Evolutionary conservation across 2,329 filamentous ascomycete species (phyloP), one percentile per base, ranked within the genome.

Genomic region (Fusarium caatingaense): DNA sequence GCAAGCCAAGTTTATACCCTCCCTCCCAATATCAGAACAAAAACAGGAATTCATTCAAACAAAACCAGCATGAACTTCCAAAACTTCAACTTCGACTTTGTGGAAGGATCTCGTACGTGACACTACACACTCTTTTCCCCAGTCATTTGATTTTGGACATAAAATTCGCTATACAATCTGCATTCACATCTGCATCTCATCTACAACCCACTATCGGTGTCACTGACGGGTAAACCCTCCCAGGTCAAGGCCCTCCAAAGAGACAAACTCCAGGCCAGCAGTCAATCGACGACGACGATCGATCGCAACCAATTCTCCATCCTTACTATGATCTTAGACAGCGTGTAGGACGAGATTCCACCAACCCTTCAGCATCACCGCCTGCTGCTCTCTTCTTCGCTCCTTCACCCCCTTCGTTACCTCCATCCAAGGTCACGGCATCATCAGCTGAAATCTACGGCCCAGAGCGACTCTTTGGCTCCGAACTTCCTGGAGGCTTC

Each of bases 391-490:
- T 67, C 58, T 77, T 67, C 63, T 78, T 75, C 69, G 79, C 79
- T 3, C 81, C 82, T 3, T 81, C 82, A 20, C 82, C 81, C 34
- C 80, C 80, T 12, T 78, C 78, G 30, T 73, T 78, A 16, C 75
- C 75, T 21, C 49, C 48, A 54, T 68, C 67, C 25, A 70, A 68
- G 27, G 45, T 69, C 34, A 71, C 68, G 20, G 71, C 77, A 30
- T 81, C 82, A 34, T 72, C 77, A 28, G 68, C 79, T 50, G 83
- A 85, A 61, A 76, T 83, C 30, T 83, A 85, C 78, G 83, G 82
- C 5, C 80, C 81, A 9, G 81, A 83, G 47, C 79, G 80, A 58
- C 76, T 81, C 16, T 80, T 78, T 68, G 78, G 77, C 8, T 77
- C 78, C 27, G 78, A 76, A 12, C 55, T 69, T 41, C 72, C 75